Base-by-base conservation (phyloP, 371 early-diverging fungal genomes). In the Mortierella sp. region DNA sequence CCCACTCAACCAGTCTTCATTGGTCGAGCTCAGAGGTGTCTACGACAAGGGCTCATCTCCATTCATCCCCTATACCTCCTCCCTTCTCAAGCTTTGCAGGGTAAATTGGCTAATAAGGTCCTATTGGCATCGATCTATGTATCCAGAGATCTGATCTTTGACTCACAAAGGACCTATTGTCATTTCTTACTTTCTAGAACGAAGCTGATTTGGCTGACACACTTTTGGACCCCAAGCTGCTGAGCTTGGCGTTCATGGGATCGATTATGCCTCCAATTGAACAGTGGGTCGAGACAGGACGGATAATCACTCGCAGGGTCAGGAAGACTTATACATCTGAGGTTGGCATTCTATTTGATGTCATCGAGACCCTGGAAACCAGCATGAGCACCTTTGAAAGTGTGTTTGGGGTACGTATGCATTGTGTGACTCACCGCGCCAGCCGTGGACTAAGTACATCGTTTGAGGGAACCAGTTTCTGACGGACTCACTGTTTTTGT, bases 361-460 rank as follows among this genome's bases (percentile, higher is more conserved):
- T 82, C 31, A 82, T 82, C 70, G 86, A 85, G 45, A 48, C 82
- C 7, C 75, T 85, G n/a, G 86, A 85, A 57, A 19, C 75, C 34
- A 85, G 70, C 75, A 85, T 82, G 82, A 79, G 77, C 44, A 85
- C 86, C 19, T 85, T 85, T 60, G 82, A 85, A 9, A 85, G 86
- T 60, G 87, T 84, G 38, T 87, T 80, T 84, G 87, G 87, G 72
- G 87, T 78, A 91, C 89, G 74, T 82, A 84, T 38, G n/a, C 38
- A 50, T 14, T 50, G 9, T 24, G 55, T 24, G 42, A 38, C 5
- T 38, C 42, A 5, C 5, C 42, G n/a, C 13, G 47, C 3, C 28
- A 26, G 21, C 13, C 16, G 14, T 45, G 13, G 5, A 2, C 45
- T 26, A 0, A 8, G 11, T 26, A 74, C 24, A 26, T 38, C 52